phyloP scores from a whole-genome alignment of 306 rosid species.

The Cicer pinnatifidum region DNA sequence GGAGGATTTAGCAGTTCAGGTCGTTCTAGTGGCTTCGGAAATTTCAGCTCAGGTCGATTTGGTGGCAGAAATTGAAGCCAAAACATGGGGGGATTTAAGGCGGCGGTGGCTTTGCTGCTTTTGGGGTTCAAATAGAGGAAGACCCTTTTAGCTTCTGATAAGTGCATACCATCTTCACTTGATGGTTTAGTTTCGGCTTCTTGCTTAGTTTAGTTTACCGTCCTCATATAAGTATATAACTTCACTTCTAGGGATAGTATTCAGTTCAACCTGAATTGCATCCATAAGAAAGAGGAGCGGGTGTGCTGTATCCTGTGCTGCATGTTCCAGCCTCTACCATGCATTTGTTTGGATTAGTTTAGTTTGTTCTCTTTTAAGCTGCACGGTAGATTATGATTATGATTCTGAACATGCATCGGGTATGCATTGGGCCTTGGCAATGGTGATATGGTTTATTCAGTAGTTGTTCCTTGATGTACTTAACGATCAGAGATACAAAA shows the following conservation, averaged over 20 bases:
- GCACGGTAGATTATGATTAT: slow-evolving; percentile 25
- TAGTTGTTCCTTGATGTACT: slow-evolving; percentile 1
- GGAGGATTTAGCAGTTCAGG: slow-evolving; percentile 46
- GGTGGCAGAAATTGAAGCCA: slow-evolving; percentile 44
- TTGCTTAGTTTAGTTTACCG: slow-evolving; percentile 25
- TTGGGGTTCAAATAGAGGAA: slow-evolving; percentile 40
- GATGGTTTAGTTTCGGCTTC: slow-evolving; percentile 33
- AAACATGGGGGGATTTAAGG: slow-evolving; percentile 43
- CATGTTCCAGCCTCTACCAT: slow-evolving; percentile 33
- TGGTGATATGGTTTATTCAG: slow-evolving; percentile 16
- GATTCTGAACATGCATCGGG: slow-evolving; percentile 8
- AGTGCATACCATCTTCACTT: slow-evolving; percentile 21
- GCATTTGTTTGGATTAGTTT: slow-evolving; percentile 21
- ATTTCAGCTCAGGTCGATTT: slow-evolving; percentile 44
- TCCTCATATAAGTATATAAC: background rate
- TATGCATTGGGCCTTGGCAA: slow-evolving; percentile 10
- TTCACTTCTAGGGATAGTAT: background rate
- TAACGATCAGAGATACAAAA: background rate
- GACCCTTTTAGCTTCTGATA: slow-evolving; percentile 42
- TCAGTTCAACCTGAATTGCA: slow-evolving; percentile 8
- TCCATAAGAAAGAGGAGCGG: background rate
- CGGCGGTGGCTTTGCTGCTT: slow-evolving; percentile 41
- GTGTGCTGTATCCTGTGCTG: slow-evolving; percentile 6
- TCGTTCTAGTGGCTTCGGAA: slow-evolving; percentile 49
- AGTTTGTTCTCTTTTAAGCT: slow-evolving; percentile 1